Conservation (phyloP, 768 basidiomycete species). For the Cystofilobasidium bisporidii region DNA sequence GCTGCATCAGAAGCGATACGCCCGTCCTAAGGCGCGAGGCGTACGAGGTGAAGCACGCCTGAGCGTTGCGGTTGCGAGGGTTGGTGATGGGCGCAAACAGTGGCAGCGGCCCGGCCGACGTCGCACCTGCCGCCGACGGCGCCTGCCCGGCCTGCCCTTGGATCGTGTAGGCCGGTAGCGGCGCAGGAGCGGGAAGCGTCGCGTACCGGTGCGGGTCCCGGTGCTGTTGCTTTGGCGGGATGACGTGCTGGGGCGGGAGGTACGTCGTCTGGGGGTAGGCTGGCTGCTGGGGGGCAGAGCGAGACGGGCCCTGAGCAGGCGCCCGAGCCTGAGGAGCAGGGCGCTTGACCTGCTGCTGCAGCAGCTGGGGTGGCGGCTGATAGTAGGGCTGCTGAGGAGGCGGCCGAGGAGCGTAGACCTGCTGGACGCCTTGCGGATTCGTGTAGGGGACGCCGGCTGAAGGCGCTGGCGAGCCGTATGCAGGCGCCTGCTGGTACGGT, state of each 20-base stretch:
- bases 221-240: neutral
- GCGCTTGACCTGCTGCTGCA: neutral
- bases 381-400: neutral
- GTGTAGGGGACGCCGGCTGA: neutral
- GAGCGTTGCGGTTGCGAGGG: conserved; percentile 37
- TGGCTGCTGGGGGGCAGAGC: neutral
- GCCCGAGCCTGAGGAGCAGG: neutral
- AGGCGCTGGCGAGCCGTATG: neutral
- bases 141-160: neutral
- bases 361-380: neutral
- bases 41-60: conserved; percentile 73
- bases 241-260: conserved; percentile 9
- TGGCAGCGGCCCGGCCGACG: conserved; percentile 7
- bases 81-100: conserved; percentile 19
- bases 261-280: neutral
- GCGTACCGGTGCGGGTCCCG: conserved; percentile 17
- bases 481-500: neutral
- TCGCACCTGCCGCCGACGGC: neutral
- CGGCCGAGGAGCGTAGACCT: neutral
- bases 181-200: conserved; percentile 7
- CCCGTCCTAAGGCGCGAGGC: conserved; percentile 85
- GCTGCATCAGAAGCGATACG: conserved; percentile 80
- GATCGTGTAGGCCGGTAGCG: conserved; percentile 12
- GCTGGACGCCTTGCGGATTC: neutral
- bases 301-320: neutral